Base-by-base conservation (phyloP, 768 basidiomycete genomes). In the Sarcomyxa edulis region DNA sequence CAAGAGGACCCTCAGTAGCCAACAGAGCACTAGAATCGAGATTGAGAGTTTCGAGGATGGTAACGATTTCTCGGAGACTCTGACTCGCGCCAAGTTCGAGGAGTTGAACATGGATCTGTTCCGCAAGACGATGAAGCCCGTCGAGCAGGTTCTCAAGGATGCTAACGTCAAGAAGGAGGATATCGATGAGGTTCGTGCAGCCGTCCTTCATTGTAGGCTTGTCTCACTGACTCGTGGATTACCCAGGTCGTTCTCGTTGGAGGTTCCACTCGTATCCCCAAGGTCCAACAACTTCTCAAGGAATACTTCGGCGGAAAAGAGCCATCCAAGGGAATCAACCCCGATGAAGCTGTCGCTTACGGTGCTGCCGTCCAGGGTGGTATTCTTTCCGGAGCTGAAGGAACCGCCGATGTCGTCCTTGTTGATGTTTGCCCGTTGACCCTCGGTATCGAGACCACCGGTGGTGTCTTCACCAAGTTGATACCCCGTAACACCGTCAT, bases 101-200 rank as follows among this genome's bases (percentile, higher is more conserved):
- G 94, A 98, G 63, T 75, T 97, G 49, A 96, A 95, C 80, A 85
- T 96, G 71, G 95, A 99, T 55, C 80, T 98, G 37, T 99, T 99
- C 87, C 78, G 95, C 56, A 95, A 95, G 79, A 99, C 95, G 23
- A 91, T 98, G 90, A 94, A 94, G 73, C 95, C 95, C 47, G 95
- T 98, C 45, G 94, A 97, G 64, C 95, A 97, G 65, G 95, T 98
- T 15, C 72, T 98, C 52, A 96, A 96, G 81, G 95, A 98, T 55
- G 87, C 95, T 48, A 85, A 85, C 51, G 84, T 98, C 59, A 95
- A 94, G 81, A 99, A 98, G 78, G 95, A 97, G 52, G 86, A 92
- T 48, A 68, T 99, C 37, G 79, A 94, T 48, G 94, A 98, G 68
- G 86, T 84, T 31, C 27, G 68, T 60, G 18, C 26, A 24, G 7